phyloP scores from a whole-genome alignment of 768 basidiomycete species.

The Tephrocybe sp. region DNA sequence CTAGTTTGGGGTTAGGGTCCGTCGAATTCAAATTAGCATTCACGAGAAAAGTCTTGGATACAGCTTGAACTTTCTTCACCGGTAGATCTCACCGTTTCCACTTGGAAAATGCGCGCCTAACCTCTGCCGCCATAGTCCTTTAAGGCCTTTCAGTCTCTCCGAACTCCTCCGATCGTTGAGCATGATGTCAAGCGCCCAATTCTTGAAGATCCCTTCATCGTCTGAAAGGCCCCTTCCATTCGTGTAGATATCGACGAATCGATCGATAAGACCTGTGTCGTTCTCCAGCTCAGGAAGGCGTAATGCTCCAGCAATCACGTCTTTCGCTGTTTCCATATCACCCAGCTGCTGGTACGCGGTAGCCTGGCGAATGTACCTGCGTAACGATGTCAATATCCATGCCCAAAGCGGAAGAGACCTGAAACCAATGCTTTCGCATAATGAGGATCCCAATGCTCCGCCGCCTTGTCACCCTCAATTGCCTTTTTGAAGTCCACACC shows the following conservation, averaged over 20 bases:
- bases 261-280: constrained; percentile 23
- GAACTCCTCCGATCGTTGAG: constrained; percentile 15
- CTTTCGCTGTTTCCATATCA: constrained; percentile 22
- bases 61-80: too few species aligned
- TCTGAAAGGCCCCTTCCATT: constrained; percentile 23
- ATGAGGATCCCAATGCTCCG: constrained; percentile 23
- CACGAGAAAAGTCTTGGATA: too few species aligned
- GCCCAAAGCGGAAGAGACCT: background rate
- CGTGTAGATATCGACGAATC: constrained; percentile 24
- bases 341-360: constrained; percentile 24
- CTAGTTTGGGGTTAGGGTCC: too few species aligned
- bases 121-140: constrained; percentile 22
- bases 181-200: constrained; percentile 19
- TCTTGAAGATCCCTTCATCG: constrained; percentile 22
- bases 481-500: constrained; percentile 28
- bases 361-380: constrained; percentile 33
- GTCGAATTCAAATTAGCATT: too few species aligned
- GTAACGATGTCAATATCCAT: background rate
- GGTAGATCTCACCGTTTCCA: too few species aligned
- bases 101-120: constrained; percentile 18
- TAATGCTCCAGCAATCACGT: constrained; percentile 26
- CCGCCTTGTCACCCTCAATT: constrained; percentile 28
- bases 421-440: constrained; percentile 33
- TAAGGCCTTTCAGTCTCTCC: constrained; percentile 15
- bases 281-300: constrained; percentile 24